Conservation (phyloP, 2,329 filamentous ascomycete species). For the Alternaria incomplexa region DNA sequence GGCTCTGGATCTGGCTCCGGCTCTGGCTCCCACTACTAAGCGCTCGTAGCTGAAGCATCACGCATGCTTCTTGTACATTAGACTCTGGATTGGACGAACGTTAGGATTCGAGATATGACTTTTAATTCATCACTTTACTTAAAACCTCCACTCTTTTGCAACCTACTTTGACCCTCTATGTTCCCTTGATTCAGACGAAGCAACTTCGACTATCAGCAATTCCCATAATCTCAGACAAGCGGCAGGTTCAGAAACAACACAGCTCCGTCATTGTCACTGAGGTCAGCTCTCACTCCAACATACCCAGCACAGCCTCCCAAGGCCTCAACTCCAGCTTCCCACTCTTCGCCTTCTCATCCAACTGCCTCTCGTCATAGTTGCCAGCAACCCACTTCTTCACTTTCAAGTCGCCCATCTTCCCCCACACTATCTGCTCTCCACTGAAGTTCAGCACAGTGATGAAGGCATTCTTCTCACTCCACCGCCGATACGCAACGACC, state of each 20-base stretch:
- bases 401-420: conserved; percentile 30
- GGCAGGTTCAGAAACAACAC: neutral
- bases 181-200: neutral
- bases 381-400: conserved; percentile 46
- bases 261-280: neutral
- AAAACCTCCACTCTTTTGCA: neutral
- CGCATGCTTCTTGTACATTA: neutral
- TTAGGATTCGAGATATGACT: neutral
- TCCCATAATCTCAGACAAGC: too few relatives aligned
- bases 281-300: conserved; percentile 10
- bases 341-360: conserved; percentile 23
- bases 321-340: conserved; percentile 35
- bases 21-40: neutral
- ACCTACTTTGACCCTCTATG: neutral
- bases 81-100: neutral
- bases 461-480: conserved; percentile 34
- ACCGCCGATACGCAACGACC: conserved; percentile 42
- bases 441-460: conserved; percentile 45
- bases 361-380: conserved; percentile 41
- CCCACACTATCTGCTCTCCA: conserved; percentile 37
- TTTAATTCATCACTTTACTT: neutral
- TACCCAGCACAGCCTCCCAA: conserved; percentile 46
- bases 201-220: neutral
- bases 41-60: neutral
- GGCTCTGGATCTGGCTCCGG: neutral